These are phyloP conservation scores for Mortierella sp. DNA, from an alignment of 371 early-diverging fungal species.

Conservation along the genomic window DNA sequence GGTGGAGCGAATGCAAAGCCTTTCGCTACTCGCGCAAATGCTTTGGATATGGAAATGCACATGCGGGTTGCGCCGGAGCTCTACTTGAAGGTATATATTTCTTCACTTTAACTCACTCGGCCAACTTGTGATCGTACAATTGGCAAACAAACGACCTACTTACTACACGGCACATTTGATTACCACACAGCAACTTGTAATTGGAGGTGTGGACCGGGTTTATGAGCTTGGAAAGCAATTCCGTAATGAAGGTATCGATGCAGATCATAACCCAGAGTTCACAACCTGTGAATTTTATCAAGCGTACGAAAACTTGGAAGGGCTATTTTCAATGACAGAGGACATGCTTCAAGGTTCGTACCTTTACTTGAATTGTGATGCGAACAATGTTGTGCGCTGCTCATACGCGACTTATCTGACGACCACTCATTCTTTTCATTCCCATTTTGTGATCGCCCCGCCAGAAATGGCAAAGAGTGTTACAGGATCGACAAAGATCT, in stretches of 20 bases:
- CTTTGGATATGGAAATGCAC: constrained; percentile 83
- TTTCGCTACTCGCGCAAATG: constrained; percentile 89
- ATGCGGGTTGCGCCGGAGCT: constrained; percentile 97
- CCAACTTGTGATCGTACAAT: not conserved
- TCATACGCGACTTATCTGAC: not conserved
- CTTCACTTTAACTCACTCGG: not conserved
- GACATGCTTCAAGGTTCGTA: constrained; percentile 72
- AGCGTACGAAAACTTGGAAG: constrained; percentile 92
- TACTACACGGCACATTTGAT: not conserved
- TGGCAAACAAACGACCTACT: not conserved
- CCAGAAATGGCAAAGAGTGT: constrained; percentile 90
- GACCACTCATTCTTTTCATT: not conserved
- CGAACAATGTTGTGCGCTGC: not conserved
- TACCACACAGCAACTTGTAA: constrained; percentile 79
- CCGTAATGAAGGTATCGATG: constrained; percentile 98
- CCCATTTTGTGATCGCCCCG: constrained; percentile 8
- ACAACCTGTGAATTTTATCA: constrained; percentile 98
- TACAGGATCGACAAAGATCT: constrained; percentile 83
- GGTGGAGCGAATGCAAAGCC: constrained; percentile 98
- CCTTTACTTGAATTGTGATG: not conserved
- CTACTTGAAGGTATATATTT: constrained; percentile 81
- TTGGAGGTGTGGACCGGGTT: constrained; percentile 96
- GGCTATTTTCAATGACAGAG: constrained; percentile 89
- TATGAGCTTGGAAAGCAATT: constrained; percentile 98
- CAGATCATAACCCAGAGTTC: constrained; percentile 99